Conservation (phyloP, 140 eudicot genomes). For the Senecio squalidus region DNA sequence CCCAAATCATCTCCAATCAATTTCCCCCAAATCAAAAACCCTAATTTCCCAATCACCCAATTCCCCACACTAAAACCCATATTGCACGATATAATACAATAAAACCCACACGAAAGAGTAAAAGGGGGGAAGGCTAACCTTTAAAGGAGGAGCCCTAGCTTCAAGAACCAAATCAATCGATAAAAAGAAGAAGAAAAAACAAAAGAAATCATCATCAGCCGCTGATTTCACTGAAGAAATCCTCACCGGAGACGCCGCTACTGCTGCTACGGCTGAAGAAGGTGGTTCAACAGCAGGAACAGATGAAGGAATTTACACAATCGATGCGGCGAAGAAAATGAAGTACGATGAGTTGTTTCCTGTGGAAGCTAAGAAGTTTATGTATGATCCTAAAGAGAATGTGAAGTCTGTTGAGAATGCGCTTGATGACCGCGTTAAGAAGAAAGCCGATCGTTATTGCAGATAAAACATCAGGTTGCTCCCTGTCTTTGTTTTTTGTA, state of each 20-base stretch:
- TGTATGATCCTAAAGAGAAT: constrained; percentile 75
- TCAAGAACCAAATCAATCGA: constrained; percentile 57
- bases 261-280: constrained; percentile 27
- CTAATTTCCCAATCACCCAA: no score
- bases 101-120: constrained; percentile 82
- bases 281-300: constrained; percentile 30
- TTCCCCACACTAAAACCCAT: no score
- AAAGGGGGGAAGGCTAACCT: constrained; percentile 76
- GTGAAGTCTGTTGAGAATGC: constrained; percentile 72
- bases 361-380: constrained; percentile 76
- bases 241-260: constrained; percentile 31
- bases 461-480: no score
- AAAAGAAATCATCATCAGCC: constrained; percentile 21
- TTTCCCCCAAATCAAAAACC: no score
- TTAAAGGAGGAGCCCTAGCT: constrained; percentile 86
- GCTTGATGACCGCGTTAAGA: constrained; percentile 87
- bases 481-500: no score
- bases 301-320: constrained; percentile 61
- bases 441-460: constrained; percentile 96
- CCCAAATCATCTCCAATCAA: no score
- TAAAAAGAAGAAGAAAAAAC: constrained; percentile 58
- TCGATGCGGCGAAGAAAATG: constrained; percentile 85
- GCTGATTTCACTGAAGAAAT: constrained; percentile 38
- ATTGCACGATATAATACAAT: no score
- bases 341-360: constrained; percentile 93